Conservation (phyloP, 2,329 filamentous ascomycete genomes). For the Pseudogymnoascus verrucosus region DNA sequence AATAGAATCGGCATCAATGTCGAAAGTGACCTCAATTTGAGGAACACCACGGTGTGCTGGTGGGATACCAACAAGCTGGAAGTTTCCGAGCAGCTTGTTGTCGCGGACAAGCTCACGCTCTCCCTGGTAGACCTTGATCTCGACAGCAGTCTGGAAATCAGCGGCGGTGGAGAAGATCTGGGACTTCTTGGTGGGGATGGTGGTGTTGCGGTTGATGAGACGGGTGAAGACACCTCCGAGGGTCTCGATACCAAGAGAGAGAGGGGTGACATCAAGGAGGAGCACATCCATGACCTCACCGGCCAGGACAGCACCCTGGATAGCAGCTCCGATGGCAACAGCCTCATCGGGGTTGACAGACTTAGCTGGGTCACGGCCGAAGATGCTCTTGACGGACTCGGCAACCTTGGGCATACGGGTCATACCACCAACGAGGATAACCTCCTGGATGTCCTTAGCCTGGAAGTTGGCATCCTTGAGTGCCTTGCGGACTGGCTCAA, state of each 20-base stretch:
- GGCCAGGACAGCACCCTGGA: constrained; percentile 92
- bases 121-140: constrained; percentile 99
- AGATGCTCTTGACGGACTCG: constrained; percentile 93
- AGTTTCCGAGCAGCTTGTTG: constrained; percentile 98
- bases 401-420: constrained; percentile 98
- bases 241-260: constrained; percentile 97
- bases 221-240: constrained; percentile 96
- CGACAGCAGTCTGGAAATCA: constrained; percentile 96
- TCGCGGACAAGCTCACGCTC: constrained; percentile 98
- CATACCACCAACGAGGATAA: constrained; percentile 98
- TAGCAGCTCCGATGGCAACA: constrained; percentile 93
- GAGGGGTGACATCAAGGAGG: constrained; percentile 88
- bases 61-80: constrained; percentile 96
- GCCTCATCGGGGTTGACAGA: constrained; percentile 98
- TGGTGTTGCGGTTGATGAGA: constrained; percentile 98
- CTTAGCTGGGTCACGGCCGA: constrained; percentile 93
- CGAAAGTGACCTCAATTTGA: constrained; percentile 96
- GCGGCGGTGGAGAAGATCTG: constrained; percentile 96
- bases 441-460: constrained; percentile 92
- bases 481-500: constrained; percentile 92
- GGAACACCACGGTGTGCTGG: constrained; percentile 94
- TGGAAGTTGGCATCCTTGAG: constrained; percentile 89
- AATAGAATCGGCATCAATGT: constrained; percentile 96
- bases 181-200: constrained; percentile 98
- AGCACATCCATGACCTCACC: constrained; percentile 96